phyloP scores from a whole-genome alignment of 495 filamentous ascomycete genomes.

The Daldinia vernicosa region DNA sequence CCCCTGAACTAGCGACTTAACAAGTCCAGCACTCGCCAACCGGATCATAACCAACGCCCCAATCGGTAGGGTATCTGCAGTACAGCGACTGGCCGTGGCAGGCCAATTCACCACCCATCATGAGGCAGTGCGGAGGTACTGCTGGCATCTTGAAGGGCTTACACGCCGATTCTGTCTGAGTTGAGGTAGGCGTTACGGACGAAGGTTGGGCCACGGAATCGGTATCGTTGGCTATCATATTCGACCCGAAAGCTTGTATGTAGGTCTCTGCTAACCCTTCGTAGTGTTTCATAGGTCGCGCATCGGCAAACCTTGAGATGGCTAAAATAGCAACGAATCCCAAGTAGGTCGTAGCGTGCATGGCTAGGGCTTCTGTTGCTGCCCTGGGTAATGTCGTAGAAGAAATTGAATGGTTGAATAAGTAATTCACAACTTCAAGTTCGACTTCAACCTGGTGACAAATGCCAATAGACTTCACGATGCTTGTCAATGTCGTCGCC shows the following conservation, averaged over 20 bases:
- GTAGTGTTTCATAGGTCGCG: slow-evolving; percentile 8
- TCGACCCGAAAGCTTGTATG: slow-evolving; percentile 18
- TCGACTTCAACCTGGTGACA: background rate
- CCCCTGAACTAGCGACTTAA: background rate
- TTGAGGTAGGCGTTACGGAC: background rate
- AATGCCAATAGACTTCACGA: background rate
- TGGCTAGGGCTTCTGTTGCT: background rate
- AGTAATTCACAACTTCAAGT: background rate
- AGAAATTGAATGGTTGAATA: background rate
- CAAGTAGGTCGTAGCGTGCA: background rate
- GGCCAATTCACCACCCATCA: slow-evolving; percentile 22
- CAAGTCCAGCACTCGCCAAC: slow-evolving; percentile 36
- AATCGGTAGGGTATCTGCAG: slow-evolving; percentile 31
- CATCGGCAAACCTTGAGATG: background rate
- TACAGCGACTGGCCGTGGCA: slow-evolving; percentile 28
- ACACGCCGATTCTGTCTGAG: slow-evolving; percentile 8
- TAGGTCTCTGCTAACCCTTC: slow-evolving; percentile 24
- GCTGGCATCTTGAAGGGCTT: slow-evolving; percentile 31
- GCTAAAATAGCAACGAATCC: background rate
- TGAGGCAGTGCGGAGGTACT: slow-evolving; percentile 19
- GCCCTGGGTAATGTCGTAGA: background rate
- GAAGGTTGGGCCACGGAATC: background rate
- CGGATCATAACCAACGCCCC: slow-evolving; percentile 27
- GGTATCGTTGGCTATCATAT: slow-evolving; percentile 29
- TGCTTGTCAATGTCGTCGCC: background rate